Percentiles rank a stretch among this genome's conserved stretches.
Conservation (phyloP, 345 rosid species). For the Boechera divaricarpa region DNA sequence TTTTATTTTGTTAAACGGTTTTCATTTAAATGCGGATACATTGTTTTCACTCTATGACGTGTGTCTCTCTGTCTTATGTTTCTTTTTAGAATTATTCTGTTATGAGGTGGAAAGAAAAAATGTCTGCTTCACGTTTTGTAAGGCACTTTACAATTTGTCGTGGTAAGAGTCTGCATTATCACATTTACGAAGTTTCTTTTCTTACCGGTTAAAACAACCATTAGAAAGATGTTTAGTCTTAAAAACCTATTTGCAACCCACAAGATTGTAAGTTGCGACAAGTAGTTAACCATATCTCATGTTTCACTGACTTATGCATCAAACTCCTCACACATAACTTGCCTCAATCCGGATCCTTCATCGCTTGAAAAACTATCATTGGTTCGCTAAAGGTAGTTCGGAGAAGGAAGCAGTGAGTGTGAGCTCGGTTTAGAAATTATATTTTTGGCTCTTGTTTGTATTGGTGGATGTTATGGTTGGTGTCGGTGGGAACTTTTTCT, state of each 20-base stretch:
- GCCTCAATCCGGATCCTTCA: neutral
- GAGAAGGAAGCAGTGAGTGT: neutral
- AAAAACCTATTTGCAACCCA: neutral
- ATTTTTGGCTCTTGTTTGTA: neutral
- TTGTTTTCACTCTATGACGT: neutral
- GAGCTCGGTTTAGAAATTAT: slow-evolving; percentile 2
- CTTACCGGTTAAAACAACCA: neutral
- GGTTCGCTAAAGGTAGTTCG: neutral
- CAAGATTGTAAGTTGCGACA: neutral
- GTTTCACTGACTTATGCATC: neutral
- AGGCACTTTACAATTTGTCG: neutral
- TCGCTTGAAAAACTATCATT: neutral
- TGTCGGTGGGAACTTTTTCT: neutral
- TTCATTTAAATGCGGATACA: neutral
- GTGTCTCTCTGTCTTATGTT: slow-evolving; percentile 6
- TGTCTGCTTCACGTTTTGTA: slow-evolving; percentile 8
- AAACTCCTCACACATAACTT: neutral
- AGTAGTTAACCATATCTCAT: neutral
- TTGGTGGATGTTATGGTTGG: neutral
- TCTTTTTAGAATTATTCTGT: slow-evolving; percentile 10
- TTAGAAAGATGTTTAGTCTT: neutral
- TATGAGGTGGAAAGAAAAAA: slow-evolving; percentile 33
- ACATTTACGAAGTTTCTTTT: neutral
- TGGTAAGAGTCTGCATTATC: neutral
- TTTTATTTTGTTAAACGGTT: neutral